Evolutionary conservation across 2,329 filamentous ascomycete species (phyloP), one percentile per base, ranked within the genome.

Genomic region (Basipetospora chlamydospora): DNA sequence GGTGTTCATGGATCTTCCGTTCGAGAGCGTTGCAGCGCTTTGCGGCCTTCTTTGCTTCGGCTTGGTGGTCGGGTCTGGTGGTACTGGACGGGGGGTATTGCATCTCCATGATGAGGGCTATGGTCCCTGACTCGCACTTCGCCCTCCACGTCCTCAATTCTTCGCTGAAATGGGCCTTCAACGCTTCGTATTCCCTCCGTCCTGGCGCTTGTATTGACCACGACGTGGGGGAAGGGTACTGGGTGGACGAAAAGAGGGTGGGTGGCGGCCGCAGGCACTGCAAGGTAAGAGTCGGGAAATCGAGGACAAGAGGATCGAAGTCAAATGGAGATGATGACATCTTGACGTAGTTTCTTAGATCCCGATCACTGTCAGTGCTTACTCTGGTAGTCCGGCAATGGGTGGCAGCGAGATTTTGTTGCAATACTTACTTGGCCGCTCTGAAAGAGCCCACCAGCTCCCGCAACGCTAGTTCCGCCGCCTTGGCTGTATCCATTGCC

Each of bases 251-350:
- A 59, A 87, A 88, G 6, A 95, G 65, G 1, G 84, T 90, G 4
- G 83, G 77, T 3, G 87, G 85, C 8, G 82, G 68, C 25, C 80
- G 74, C 1, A 96, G 73, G 45, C 88, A 79, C 43, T 80, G 82
- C 9, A 95, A 70, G 25, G 80, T 85, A 28, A 96, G 68, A 6
- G 81, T 77, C 6, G 87, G 85, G 49, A 94, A 95, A 41, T 85
- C 85, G 52, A 93, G 74, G 5, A 80, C 68, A 42, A 87, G 73
- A 23, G 88, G 80, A 45, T 95, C 83, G 58, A 94, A 92, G 44
- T 88, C 81, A 47, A 79, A 78, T 3, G 74, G 73, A 46, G 64
- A 61, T 7, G 69, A 68, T 35, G 60, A 59, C 44, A 65, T n/a
- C n/a, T n/a, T n/a, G n/a, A n/a, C n/a, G n/a, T n/a, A 22, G 12